These are phyloP conservation scores for Schizopora paradoxa DNA, from an alignment of 1,284 basidiomycete genomes.

Conservation along the genomic window DNA sequence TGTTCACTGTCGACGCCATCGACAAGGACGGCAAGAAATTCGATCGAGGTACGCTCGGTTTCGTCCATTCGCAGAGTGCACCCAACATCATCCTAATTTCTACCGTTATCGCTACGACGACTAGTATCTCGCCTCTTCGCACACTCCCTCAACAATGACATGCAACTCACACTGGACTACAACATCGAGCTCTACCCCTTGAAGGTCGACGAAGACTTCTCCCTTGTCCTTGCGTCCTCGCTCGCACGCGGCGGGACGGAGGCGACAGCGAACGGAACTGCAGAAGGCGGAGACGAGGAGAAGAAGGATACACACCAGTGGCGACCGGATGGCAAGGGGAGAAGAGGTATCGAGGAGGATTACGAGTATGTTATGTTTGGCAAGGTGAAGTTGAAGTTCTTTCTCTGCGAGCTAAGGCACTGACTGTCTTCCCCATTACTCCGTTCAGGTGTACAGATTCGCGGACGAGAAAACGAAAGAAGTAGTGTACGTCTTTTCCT, in stretches of 20 bases:
- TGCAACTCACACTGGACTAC: constrained; percentile 88
- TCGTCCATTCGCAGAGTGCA: constrained; percentile 4
- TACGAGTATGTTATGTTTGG: constrained; percentile 99
- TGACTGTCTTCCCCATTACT: not conserved
- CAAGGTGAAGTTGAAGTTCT: constrained; percentile 52
- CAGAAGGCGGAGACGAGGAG: constrained; percentile 44
- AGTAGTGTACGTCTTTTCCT: constrained; percentile 52
- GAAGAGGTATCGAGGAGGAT: constrained; percentile 87
- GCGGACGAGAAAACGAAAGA: constrained; percentile 76
- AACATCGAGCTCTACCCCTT: constrained; percentile 86
- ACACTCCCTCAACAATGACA: constrained; percentile 81
- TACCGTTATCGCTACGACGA: constrained; percentile 10
- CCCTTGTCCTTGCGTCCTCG: constrained; percentile 82
- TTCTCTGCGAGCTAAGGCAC: not conserved
- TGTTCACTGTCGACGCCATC: constrained; percentile 80
- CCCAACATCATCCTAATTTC: constrained; percentile 7
- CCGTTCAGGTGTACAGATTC: constrained; percentile 89
- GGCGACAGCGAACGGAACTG: constrained; percentile 34
- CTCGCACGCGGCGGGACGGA: constrained; percentile 59
- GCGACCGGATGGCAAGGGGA: constrained; percentile 85
- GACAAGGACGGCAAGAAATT: constrained; percentile 97
- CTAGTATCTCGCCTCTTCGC: constrained; percentile 84
- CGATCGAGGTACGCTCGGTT: constrained; percentile 71
- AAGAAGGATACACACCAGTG: constrained; percentile 78
- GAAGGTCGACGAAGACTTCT: constrained; percentile 65